Percentiles rank a stretch among this genome's conserved stretches.
Evolutionary conservation across 192 early-diverging fungal genomes (phyloP).

Genomic region (Obelidium mucronatum): DNA sequence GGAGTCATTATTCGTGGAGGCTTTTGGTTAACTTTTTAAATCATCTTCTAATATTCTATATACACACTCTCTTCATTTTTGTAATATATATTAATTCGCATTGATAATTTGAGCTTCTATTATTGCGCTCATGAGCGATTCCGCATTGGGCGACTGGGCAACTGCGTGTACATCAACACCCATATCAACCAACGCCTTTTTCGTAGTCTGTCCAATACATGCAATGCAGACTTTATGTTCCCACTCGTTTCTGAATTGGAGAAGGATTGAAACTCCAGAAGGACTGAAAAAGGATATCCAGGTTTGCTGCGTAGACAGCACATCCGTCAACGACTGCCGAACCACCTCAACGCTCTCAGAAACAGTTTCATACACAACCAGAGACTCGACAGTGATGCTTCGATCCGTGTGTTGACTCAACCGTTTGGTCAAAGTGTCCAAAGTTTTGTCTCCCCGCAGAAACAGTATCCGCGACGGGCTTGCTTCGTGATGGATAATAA

Average conservation of each 20-base stretch:
- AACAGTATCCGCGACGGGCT: slow-evolving; percentile 43
- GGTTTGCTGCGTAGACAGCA: background rate
- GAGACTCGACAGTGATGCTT: slow-evolving; percentile 40
- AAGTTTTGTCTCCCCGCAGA: slow-evolving; percentile 61
- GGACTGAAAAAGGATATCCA: background rate
- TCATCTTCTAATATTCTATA: no score
- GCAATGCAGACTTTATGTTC: background rate
- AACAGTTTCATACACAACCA: slow-evolving; percentile 54
- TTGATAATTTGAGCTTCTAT: background rate
- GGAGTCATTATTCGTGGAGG: no score
- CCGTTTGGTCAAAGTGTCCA: slow-evolving; percentile 38
- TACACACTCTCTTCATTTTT: no score
- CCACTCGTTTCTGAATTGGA: background rate
- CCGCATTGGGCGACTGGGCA: background rate
- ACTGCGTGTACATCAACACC: background rate
- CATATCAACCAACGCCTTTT: background rate
- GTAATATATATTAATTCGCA: no score
- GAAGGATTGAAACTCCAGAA: background rate
- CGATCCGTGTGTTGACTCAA: background rate
- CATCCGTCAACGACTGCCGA: background rate
- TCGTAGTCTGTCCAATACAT: background rate
- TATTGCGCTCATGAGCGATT: background rate
- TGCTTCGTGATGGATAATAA: slow-evolving; percentile 37
- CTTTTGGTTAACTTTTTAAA: no score
- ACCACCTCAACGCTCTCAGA: background rate